These are phyloP conservation scores for Malassezia vespertilionis DNA, from an alignment of 1,284 basidiomycete species.

Conservation along the genomic window DNA sequence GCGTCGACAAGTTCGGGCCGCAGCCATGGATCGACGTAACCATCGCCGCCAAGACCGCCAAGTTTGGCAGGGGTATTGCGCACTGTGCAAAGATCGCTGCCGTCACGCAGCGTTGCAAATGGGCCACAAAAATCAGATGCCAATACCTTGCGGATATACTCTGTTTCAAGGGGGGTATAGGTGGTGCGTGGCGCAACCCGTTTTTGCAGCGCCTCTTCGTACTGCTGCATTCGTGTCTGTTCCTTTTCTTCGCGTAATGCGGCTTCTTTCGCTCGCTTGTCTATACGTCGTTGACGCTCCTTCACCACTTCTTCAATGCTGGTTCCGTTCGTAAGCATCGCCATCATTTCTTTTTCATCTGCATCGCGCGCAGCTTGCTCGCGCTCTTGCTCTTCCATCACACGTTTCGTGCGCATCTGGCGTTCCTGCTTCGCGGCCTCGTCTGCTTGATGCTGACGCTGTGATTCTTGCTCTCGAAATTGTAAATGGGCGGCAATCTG, in stretches of 20 bases:
- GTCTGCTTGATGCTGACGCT: constrained; percentile 26
- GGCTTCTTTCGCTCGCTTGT: constrained; percentile 10
- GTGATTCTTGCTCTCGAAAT: constrained; percentile 30
- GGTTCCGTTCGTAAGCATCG: constrained; percentile 29
- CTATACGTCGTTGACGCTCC: constrained; percentile 21
- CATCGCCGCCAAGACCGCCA: constrained; percentile 23
- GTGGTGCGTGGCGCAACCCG: constrained; percentile 18
- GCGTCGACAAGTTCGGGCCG: constrained; percentile 21
- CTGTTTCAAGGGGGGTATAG: constrained; percentile 16
- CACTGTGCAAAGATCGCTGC: constrained; percentile 20
- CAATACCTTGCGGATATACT: constrained; percentile 4
- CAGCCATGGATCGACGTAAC: constrained; percentile 38
- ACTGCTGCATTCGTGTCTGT: constrained; percentile 20
- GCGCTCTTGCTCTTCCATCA: constrained; percentile 29
- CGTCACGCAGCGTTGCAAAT: constrained; percentile 33
- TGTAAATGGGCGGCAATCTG: constrained; percentile 27
- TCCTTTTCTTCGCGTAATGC: constrained; percentile 11
- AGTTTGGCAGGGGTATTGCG: constrained; percentile 24
- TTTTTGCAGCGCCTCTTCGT: constrained; percentile 19
- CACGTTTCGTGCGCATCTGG: constrained; percentile 25
- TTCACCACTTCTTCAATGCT: constrained; percentile 28
- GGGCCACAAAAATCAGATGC: constrained; percentile 34
- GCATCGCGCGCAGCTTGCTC: constrained; percentile 26
- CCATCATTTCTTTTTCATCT: constrained; percentile 35
- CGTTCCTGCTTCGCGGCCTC: constrained; percentile 25